Base-by-base conservation (phyloP, 1,139 yeast genomes). In the Geotrichum restrictum region DNA sequence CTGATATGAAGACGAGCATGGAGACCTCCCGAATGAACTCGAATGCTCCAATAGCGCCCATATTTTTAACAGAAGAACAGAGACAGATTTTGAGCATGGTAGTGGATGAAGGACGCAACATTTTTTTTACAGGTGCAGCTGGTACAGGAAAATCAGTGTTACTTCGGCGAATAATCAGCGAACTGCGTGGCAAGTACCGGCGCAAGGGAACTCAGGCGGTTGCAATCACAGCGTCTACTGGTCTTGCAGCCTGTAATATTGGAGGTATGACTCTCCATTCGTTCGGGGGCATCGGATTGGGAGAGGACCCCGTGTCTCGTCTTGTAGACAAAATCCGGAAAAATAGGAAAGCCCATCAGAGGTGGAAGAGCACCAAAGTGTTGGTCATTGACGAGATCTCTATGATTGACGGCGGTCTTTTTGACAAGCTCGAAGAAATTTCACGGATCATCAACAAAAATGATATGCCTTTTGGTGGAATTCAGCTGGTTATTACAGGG, bases 121-220 rank as follows among this genome's bases (percentile, higher is more conserved):
- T 88, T 1, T 89, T 89, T 64, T 89, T 86, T 63, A 89, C 97
- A 0, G 98, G 98, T 39, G 87, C 96, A 39, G 98, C 98, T 0
- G 98, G 97, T 63, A 89, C 97, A 1, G 98, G 98, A 63, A 89
- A 89, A 66, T 88, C 96, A 1, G 83, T 89, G 3, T 73, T 87
- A 18, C 72, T 94, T 48, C 76, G 84, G 55, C 78, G 84, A 27
- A 76, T 93, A 40, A 91, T 93, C 51, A 77, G 80, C 57, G 74
- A 78, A 0, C 70, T 93, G 53, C 75, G 74, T 56, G 54, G 60
- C 1, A 75, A 72, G 51, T 74, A 81, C 62, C 65, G 64, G 2
- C 79, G 53, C 21, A 38, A 45, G 6, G 61, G 49, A 3, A 50
- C 39, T 11, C 42, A 79, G 0, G 65, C 74, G 13, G 89, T 89